Conservation (phyloP, 805 yeast genomes). For the Metschnikowia hibisci region DNA sequence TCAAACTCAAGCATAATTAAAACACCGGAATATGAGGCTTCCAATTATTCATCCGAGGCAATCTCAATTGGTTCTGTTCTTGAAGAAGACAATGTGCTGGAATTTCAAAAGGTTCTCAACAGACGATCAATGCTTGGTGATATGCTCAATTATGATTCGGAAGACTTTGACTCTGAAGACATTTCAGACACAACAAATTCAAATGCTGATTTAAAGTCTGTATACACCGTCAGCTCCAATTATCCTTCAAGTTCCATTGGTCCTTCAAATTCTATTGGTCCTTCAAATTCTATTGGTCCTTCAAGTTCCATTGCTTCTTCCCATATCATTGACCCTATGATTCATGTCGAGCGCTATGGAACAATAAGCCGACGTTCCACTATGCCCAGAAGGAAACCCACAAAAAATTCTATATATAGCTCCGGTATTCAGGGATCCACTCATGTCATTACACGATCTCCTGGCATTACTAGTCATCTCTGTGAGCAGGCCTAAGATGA, state of each 20-base stretch:
- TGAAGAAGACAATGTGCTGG: conserved; percentile 16
- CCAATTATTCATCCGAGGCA: conserved; percentile 1
- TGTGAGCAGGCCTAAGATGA: background rate
- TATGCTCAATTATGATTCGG: conserved; percentile 42
- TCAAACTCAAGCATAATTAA: background rate
- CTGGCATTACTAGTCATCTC: background rate
- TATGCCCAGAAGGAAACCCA: background rate
- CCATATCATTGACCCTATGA: background rate
- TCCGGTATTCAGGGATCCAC: conserved; percentile 7
- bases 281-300: background rate
- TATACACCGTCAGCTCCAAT: background rate
- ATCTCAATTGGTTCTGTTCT: background rate
- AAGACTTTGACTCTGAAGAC: conserved; percentile 15
- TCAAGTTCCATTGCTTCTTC: background rate
- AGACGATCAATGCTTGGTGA: conserved; percentile 42
- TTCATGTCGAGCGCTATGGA: conserved; percentile 11
- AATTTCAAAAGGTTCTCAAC: conserved; percentile 26
- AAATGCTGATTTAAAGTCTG: background rate
- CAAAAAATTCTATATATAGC: conserved; percentile 3
- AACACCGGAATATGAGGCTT: conserved; percentile 3
- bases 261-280: background rate
- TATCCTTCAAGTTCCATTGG: background rate
- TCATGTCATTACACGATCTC: background rate
- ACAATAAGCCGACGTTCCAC: conserved; percentile 9
- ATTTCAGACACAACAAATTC: background rate